phyloP scores from a whole-genome alignment of 108 stramenopile genomes.

The Skeletonema costatum region DNA sequence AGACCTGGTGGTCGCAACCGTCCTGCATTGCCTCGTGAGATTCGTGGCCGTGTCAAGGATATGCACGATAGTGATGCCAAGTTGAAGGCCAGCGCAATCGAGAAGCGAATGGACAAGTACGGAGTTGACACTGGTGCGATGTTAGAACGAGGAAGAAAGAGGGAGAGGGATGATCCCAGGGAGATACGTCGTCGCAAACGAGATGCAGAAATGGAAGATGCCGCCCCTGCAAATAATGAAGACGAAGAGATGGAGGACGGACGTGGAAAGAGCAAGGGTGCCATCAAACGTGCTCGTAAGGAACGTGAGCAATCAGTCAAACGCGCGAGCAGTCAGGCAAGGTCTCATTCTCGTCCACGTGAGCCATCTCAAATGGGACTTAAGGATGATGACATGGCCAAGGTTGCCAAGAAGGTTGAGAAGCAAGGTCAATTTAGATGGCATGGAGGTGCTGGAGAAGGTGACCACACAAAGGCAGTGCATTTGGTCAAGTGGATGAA shows the following conservation, averaged over 20 bases:
- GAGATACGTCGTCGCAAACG: slow-evolving; percentile 65
- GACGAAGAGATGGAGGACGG: slow-evolving; percentile 64
- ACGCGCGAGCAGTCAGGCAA: slow-evolving; percentile 63
- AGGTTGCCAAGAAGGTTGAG: slow-evolving; percentile 77
- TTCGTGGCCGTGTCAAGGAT: slow-evolving; percentile 75
- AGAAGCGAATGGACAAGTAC: slow-evolving; percentile 65
- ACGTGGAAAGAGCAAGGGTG: slow-evolving; percentile 65
- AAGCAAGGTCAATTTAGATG: slow-evolving; percentile 65
- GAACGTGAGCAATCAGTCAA: slow-evolving; percentile 59
- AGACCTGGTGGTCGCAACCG: slow-evolving; percentile 66
- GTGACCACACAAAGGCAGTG: slow-evolving; percentile 86
- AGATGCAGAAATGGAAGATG: slow-evolving; percentile 34
- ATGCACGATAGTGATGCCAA: slow-evolving; percentile 65
- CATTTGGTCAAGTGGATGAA: slow-evolving; percentile 93
- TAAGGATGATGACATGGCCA: slow-evolving; percentile 63
- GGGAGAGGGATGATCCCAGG: slow-evolving; percentile 59
- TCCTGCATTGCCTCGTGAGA: slow-evolving; percentile 67
- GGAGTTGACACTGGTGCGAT: slow-evolving; percentile 77
- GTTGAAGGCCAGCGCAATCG: slow-evolving; percentile 60
- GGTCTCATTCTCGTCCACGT: slow-evolving; percentile 80
- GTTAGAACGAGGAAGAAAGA: slow-evolving; percentile 73
- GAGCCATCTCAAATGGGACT: slow-evolving; percentile 82
- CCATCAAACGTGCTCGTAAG: slow-evolving; percentile 69
- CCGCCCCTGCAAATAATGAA: slow-evolving; percentile 13
- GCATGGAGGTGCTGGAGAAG: slow-evolving; percentile 79